Conservation (phyloP, 192 early-diverging fungal genomes). For the Mortierella hygrophila region DNA sequence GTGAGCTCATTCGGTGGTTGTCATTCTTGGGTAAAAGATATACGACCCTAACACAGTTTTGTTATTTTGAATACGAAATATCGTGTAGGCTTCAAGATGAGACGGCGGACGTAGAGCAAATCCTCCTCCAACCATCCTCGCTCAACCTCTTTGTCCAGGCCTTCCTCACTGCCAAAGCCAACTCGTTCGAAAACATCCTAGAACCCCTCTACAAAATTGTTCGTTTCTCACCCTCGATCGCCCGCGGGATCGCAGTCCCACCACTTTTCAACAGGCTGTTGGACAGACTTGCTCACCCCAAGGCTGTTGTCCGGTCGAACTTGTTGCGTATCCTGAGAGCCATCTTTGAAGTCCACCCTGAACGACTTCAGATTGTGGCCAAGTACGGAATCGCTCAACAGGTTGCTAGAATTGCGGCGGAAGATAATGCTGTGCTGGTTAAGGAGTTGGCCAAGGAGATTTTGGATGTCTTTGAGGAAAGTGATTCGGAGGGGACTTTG, state of each 20-base stretch:
- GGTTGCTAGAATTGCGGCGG: conserved; percentile 48
- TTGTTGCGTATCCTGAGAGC: conserved; percentile 61
- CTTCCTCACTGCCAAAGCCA: conserved; percentile 61
- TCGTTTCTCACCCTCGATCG: conserved; percentile 50
- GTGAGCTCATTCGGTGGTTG: not conserved
- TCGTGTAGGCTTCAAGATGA: conserved; percentile 56
- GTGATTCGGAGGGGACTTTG: conserved; percentile 36
- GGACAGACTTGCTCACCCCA: conserved; percentile 55
- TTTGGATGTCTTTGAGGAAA: conserved; percentile 44
- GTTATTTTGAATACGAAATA: not conserved
- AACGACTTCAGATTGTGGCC: conserved; percentile 42
- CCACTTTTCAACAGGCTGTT: conserved; percentile 52
- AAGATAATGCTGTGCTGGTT: conserved; percentile 64
- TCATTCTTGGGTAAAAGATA: not conserved
- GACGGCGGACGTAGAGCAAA: conserved; percentile 48
- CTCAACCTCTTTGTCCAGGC: conserved; percentile 56
- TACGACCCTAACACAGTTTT: not conserved
- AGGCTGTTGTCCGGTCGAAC: conserved; percentile 66
- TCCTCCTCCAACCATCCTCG: conserved; percentile 46
- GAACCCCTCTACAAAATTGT: conserved; percentile 65
- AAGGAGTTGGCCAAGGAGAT: conserved; percentile 63
- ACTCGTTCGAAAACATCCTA: conserved; percentile 68
- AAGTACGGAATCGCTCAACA: conserved; percentile 48
- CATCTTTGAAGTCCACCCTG: conserved; percentile 59
- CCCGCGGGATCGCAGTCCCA: conserved; percentile 51